Base-by-base conservation (phyloP, 2,329 filamentous ascomycete genomes). In the Cercospora brassicicola region DNA sequence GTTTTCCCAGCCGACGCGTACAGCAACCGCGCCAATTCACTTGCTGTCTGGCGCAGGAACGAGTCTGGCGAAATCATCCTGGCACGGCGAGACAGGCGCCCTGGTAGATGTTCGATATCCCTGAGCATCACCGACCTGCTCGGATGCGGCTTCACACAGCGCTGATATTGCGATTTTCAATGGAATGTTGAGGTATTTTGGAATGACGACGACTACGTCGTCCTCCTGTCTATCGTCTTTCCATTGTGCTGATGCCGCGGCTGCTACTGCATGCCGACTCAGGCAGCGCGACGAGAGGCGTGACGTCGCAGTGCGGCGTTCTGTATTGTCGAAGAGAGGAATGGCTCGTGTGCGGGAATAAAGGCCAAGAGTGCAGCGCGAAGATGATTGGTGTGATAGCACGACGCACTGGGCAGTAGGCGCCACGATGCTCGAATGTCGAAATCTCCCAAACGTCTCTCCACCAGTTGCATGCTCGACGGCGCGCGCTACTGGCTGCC, bases 391-490 rank as follows among this genome's bases (percentile, higher is more conserved):
- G 31, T n/a, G 31, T 15, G 48, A 64, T 28, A 39, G 31, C 45
- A 15, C 6, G 28, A 6, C 39, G 63, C 55, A 53, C 8, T 33
- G 56, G 42, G 23, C 64, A 60, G 39, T 18, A n/a, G 39, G 39
- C 42, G 56, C 55, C 20, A 60, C 55, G 36, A 30, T 31, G 39
- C 31, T 33, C 28, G 64, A 53, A 65, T 53, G 64, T 65, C 64
- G 64, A 65, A 65, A 65, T 65, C 64, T 65, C 56, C 56, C 62
- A 59, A 56, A 53, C 20, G 30, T 33, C 62, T 28, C 51, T 59
- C 53, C 51, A 48, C 62, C 62, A 64, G 45, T 64, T 39, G 53
- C 62, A 64, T 30, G 23, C 51, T 15, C 15, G 9, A 23, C 28
- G n/a, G 45, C 45, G 20, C 31, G 48, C 18, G 53, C 62, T 64